phyloP scores from a whole-genome alignment of 2,329 filamentous ascomycete species.

The Trichoderma koningiopsis region DNA sequence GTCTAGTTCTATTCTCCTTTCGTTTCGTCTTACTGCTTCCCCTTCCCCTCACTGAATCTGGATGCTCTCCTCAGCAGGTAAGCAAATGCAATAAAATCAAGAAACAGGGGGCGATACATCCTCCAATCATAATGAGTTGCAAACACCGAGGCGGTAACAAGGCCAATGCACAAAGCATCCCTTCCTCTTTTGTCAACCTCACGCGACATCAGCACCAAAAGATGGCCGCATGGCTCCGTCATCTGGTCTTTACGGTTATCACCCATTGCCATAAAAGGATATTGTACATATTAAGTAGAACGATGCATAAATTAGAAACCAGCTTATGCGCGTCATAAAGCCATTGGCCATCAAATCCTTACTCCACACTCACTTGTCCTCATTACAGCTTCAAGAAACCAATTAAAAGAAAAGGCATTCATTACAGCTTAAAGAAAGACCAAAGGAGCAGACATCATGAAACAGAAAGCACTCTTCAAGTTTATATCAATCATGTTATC shows the following conservation, averaged over 20 bases:
- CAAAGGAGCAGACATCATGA: not conserved
- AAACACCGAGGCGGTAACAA: not conserved
- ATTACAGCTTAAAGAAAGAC: too few species aligned
- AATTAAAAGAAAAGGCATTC: not conserved
- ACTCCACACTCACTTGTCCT: not conserved
- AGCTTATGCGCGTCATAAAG: not conserved
- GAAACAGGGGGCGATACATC: not conserved
- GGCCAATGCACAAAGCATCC: not conserved
- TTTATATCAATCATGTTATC: not conserved
- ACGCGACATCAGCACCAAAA: not conserved
- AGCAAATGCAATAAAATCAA: not conserved
- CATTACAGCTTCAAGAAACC: not conserved
- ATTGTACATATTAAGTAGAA: not conserved
- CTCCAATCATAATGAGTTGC: not conserved
- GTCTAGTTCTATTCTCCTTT: not conserved
- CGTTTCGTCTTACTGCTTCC: not conserved
- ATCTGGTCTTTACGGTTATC: not conserved
- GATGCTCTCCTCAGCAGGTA: not conserved
- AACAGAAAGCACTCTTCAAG: not conserved
- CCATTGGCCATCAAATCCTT: not conserved
- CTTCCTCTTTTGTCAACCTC: not conserved
- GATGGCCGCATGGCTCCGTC: not conserved
- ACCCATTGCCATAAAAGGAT: not conserved
- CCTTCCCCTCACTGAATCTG: not conserved
- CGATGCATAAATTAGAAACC: conserved; percentile 4